A percentile compares a stretch with the other conserved stretches of the same genome.
phyloP scores from a whole-genome alignment of 768 basidiomycete genomes.

The Boletus tylopilopsis region DNA sequence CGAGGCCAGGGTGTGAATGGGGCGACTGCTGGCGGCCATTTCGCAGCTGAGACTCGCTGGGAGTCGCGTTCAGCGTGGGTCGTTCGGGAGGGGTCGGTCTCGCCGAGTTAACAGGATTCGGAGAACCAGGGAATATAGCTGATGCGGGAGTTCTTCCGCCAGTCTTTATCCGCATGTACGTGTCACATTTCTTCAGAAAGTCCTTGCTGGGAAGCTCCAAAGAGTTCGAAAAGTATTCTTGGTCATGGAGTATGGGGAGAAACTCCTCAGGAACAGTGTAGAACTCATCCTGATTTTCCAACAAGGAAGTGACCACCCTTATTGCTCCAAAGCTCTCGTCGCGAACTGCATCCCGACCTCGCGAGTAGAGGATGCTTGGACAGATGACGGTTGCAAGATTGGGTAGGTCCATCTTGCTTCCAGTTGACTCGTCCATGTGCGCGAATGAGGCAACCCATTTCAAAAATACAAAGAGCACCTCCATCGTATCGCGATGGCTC shows the following conservation, averaged over 20 bases:
- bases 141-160: slow-evolving; percentile 45
- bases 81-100: slow-evolving; percentile 43
- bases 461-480: slow-evolving; percentile 95
- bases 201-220: slow-evolving; percentile 92
- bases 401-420: slow-evolving; percentile 95
- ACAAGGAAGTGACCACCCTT: slow-evolving; percentile 75
- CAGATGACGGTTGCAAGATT: slow-evolving; percentile 97
- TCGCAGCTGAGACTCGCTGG: slow-evolving; percentile 36
- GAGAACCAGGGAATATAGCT: slow-evolving; percentile 28
- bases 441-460: slow-evolving; percentile 99
- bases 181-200: slow-evolving; percentile 91
- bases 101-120: slow-evolving; percentile 17
- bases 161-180: slow-evolving; percentile 75
- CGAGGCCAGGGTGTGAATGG: slow-evolving; percentile 37
- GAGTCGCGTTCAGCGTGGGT: slow-evolving; percentile 38
- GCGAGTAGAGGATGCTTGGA: slow-evolving; percentile 94
- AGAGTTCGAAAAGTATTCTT: slow-evolving; percentile 86
- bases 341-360: slow-evolving; percentile 77
- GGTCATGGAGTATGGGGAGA: slow-evolving; percentile 78
- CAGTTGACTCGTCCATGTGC: slow-evolving; percentile 95
- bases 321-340: slow-evolving; percentile 94
- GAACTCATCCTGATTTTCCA: slow-evolving; percentile 94
- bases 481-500: slow-evolving; percentile 94
- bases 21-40: slow-evolving; percentile 40
- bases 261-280: slow-evolving; percentile 95